Evolutionary conservation across 1,284 basidiomycete species (phyloP).

Genomic region (Albatrellus sp.): DNA sequence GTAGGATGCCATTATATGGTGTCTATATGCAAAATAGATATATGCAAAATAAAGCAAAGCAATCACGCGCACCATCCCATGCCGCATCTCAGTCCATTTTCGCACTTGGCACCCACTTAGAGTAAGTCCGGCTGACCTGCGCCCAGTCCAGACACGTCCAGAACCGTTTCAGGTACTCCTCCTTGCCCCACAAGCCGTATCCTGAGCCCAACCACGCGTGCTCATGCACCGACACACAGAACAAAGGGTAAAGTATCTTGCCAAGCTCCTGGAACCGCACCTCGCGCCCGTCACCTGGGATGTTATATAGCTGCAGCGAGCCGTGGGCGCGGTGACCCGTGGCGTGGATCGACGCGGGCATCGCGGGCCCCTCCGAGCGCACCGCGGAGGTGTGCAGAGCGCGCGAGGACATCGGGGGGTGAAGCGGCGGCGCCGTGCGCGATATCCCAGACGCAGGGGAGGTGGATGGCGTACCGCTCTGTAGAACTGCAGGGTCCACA

Average conservation of each 20-base stretch:
- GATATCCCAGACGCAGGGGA: slow-evolving; percentile 22
- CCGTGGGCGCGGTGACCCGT: neutral
- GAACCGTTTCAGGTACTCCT: slow-evolving; percentile 81
- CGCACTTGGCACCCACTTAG: neutral
- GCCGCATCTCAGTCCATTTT: too few species aligned
- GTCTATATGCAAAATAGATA: neutral
- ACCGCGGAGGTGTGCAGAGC: slow-evolving; percentile 10
- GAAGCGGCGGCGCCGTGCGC: slow-evolving; percentile 11
- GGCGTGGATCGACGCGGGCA: neutral
- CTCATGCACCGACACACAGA: slow-evolving; percentile 82
- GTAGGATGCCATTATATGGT: neutral
- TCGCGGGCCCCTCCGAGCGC: slow-evolving; percentile 7
- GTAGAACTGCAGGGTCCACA: slow-evolving; percentile 5
- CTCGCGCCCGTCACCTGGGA: neutral
- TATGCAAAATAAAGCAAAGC: neutral
- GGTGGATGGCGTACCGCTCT: slow-evolving; percentile 10
- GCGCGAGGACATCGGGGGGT: slow-evolving; percentile 17
- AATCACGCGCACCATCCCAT: neutral
- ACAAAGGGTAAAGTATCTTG: slow-evolving; percentile 60
- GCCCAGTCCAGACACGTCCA: slow-evolving; percentile 86
- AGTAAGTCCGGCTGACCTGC: slow-evolving; percentile 29
- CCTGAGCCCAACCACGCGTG: slow-evolving; percentile 84
- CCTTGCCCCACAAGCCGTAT: slow-evolving; percentile 92
- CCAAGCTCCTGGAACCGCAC: slow-evolving; percentile 23
- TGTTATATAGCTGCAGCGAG: neutral